A percentile compares a stretch with the other conserved stretches of the same genome.
Conservation (phyloP, 2,329 filamentous ascomycete genomes). For the Trichophyton rubrum region DNA sequence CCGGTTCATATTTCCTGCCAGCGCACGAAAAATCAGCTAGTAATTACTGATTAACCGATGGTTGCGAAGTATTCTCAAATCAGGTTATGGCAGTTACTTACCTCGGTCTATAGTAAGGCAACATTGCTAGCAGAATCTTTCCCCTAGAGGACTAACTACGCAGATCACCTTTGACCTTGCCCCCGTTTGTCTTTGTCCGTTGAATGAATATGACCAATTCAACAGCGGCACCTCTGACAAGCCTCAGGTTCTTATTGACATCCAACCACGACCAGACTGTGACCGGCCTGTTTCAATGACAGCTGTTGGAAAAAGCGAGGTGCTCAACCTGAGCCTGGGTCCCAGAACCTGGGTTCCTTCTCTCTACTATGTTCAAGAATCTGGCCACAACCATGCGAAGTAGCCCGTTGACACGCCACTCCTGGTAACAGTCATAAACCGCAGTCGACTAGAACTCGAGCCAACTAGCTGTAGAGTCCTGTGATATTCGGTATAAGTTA, state of each 20-base stretch:
- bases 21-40: background rate
- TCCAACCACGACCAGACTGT: no score
- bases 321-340: constrained; percentile 1
- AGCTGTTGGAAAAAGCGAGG: no score
- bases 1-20: background rate
- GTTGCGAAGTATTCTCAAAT: background rate
- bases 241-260: no score
- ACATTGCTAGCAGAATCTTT: background rate
- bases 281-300: no score
- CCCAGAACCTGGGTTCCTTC: background rate
- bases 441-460: background rate
- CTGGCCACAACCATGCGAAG: background rate
- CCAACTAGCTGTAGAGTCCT: constrained; percentile 4
- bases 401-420: no score
- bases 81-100: background rate
- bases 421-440: background rate
- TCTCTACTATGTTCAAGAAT: background rate
- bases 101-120: background rate
- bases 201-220: constrained; percentile 7
- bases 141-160: background rate
- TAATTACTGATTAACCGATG: background rate
- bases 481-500: background rate
- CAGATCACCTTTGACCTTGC: no score
- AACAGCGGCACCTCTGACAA: no score
- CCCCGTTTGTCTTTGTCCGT: constrained; percentile 6